These are phyloP conservation scores for Arthrobotrys megalospora DNA, from an alignment of 2,329 filamentous ascomycete species.

Conservation along the genomic window DNA sequence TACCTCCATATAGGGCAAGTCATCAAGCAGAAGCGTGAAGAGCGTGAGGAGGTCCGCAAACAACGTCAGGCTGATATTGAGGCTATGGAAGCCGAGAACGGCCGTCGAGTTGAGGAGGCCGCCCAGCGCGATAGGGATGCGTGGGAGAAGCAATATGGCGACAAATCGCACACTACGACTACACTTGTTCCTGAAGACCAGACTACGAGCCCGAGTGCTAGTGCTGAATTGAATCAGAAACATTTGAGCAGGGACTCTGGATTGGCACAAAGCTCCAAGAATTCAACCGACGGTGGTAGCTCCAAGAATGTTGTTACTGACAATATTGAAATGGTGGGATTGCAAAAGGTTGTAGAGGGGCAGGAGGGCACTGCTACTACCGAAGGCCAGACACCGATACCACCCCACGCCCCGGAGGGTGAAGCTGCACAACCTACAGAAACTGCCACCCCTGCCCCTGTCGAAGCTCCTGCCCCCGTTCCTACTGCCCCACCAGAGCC, in stretches of 20 bases:
- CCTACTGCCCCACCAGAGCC: conserved; percentile 39
- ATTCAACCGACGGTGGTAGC: conserved; percentile 46
- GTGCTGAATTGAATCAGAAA: conserved; percentile 36
- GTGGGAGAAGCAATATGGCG: conserved; percentile 85
- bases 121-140: conserved; percentile 69
- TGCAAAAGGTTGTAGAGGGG: conserved; percentile 25
- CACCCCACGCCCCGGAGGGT: conserved; percentile 38
- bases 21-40: conserved; percentile 70
- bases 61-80: conserved; percentile 72
- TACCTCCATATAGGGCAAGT: conserved; percentile 68
- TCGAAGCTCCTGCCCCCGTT: conserved; percentile 16
- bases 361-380: neutral
- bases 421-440: conserved; percentile 12
- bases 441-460: conserved; percentile 9
- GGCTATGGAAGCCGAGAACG: conserved; percentile 79
- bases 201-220: conserved; percentile 17
- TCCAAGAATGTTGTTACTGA: conserved; percentile 38
- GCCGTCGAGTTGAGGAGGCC: conserved; percentile 72
- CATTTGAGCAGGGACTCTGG: conserved; percentile 50
- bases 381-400: conserved; percentile 16
- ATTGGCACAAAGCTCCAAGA: conserved; percentile 51
- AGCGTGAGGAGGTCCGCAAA: conserved; percentile 71
- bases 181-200: conserved; percentile 62
- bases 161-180: conserved; percentile 68
- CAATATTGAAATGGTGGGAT: conserved; percentile 44